Evolutionary conservation across 495 filamentous ascomycete genomes (phyloP).

Genomic region (Penicillium steckii): DNA sequence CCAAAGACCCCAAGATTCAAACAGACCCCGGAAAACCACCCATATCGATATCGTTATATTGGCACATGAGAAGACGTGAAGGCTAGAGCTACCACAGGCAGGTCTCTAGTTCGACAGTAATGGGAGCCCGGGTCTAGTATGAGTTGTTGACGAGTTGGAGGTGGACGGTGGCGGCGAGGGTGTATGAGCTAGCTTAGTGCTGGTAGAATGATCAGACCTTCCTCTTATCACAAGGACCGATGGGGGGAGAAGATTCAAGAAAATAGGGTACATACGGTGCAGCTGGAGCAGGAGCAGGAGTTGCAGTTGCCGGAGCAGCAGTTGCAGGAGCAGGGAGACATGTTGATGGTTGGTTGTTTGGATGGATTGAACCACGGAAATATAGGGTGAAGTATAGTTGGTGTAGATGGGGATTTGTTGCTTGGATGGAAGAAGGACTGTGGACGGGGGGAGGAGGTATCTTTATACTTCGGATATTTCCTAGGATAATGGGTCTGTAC

Average conservation of each 20-base stretch:
- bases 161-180: slow-evolving; percentile 24
- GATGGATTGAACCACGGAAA: slow-evolving; percentile 17
- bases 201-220: slow-evolving; percentile 22
- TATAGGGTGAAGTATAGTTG: slow-evolving; percentile 1
- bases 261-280: slow-evolving; percentile 28
- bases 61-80: slow-evolving; percentile 3
- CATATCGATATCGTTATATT: slow-evolving; percentile 9
- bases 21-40: slow-evolving; percentile 2
- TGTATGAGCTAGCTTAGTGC: slow-evolving; percentile 27
- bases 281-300: slow-evolving; percentile 41
- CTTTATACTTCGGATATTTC: slow-evolving; percentile 32
- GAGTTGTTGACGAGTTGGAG: slow-evolving; percentile 23
- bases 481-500: not conserved
- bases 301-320: slow-evolving; percentile 45
- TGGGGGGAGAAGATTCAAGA: not conserved
- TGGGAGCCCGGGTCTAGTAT: slow-evolving; percentile 28
- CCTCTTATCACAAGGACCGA: not conserved
- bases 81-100: too few relatives aligned
- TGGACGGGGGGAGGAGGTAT: not conserved
- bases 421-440: not conserved
- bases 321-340: slow-evolving; percentile 48
- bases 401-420: not conserved
- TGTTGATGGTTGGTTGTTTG: too few relatives aligned
- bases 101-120: slow-evolving; percentile 22
- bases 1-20: slow-evolving; percentile 14